Conservation (phyloP, 2,329 filamentous ascomycete species). For the Cyphellophora attinorum region DNA sequence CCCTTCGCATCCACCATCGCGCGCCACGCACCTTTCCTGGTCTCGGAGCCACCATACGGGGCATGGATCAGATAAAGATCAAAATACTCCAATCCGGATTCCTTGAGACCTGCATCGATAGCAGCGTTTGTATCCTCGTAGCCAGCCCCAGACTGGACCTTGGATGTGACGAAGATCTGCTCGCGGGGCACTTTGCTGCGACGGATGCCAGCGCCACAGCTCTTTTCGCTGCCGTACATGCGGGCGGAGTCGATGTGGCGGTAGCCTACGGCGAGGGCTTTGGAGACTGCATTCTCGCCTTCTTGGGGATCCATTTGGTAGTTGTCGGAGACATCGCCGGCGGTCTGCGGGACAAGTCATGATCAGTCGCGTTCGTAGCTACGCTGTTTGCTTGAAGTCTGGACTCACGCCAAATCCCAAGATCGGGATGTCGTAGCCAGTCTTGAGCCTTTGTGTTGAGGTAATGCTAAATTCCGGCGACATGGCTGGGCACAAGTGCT, state of each 20-base stretch:
- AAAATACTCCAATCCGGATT: constrained; percentile 59
- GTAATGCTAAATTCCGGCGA: too few species aligned
- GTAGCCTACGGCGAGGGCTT: constrained; percentile 43
- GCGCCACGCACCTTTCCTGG: constrained; percentile 43
- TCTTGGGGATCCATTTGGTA: too few species aligned
- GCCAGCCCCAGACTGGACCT: constrained; percentile 45
- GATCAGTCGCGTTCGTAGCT: too few species aligned
- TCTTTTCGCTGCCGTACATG: constrained; percentile 44
- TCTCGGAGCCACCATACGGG: constrained; percentile 1
- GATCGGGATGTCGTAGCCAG: too few species aligned
- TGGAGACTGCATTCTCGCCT: too few species aligned
- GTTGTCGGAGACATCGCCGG: too few species aligned
- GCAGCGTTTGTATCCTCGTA: constrained; percentile 34
- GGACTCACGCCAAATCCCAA: too few species aligned
- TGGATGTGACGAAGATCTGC: constrained; percentile 43
- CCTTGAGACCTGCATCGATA: constrained; percentile 53
- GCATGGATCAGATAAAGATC: constrained; percentile 55
- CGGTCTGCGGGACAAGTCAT: too few species aligned
- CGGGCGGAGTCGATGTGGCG: constrained; percentile 48
- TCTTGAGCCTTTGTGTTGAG: too few species aligned
- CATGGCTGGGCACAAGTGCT: too few species aligned
- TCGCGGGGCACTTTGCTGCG: constrained; percentile 43
- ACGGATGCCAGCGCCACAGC: constrained; percentile 42
- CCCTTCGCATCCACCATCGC: constrained; percentile 52
- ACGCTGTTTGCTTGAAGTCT: too few species aligned